Evolutionary conservation across 805 yeast species (phyloP), one percentile per base, ranked within the genome.

Genomic region (Sungouiozyma intestinalis): DNA sequence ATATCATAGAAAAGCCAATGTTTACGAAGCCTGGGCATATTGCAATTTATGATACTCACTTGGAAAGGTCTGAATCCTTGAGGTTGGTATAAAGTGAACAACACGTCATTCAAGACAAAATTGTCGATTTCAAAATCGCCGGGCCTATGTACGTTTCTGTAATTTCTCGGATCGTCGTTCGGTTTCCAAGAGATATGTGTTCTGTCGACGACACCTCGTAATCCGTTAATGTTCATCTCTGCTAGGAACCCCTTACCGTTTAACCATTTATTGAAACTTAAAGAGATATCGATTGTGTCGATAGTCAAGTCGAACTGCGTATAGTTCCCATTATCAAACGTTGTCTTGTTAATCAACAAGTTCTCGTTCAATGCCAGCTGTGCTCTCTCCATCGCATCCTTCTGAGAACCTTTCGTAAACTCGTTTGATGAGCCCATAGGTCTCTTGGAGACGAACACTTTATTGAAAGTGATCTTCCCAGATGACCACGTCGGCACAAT

Each of bases 1-100:
- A 90, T 66, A 58, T 92, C 98, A 60, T 82, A 82, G 55, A 85
- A 82, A 21, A 92, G 67, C 97, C 98, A 92, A 60, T 92, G 95
- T 59, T 87, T 85, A 42, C 98, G 70, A 44, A 92, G 67, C 41
- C 73, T 69, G 1, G 88, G 81, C 35, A 88, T 59, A 45, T 86
- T 94, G 57, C 95, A 83, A 55, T 78, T 81, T 63, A 82, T 88
- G n/a, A 92, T 72, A 48, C 95, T 84, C 31, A 92, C 83, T 48
- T 83, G 78, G 57, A 92, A 85, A 0, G 92, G 88, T 45, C 94
- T 71, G 60, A 86, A 84, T 3, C 74, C 81, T 39, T 68, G 68
- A 0, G 97, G 97, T 60, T 88, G 96, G 45, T 72, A 70, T 47
- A 92, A 64, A 2, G 90, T 83, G 47, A 92, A 80, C 41, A 90